Conservation (phyloP, 148 eudicot genomes). For the Simmondsia chinensis region DNA sequence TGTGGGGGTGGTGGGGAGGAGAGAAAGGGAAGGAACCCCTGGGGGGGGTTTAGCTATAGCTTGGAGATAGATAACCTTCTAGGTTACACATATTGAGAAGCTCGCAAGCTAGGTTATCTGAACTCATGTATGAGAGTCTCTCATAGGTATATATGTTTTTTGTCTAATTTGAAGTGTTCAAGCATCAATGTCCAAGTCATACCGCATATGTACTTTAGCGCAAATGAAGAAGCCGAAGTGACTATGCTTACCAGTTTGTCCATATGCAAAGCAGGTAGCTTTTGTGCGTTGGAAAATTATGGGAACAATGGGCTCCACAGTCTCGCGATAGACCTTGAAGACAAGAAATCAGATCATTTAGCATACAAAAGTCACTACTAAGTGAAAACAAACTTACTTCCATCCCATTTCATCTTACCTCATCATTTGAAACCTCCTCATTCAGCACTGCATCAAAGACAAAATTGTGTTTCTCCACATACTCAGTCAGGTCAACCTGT, state of each 20-base stretch:
- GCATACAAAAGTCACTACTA: not conserved
- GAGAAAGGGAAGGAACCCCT: too few species aligned
- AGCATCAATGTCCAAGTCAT: too few species aligned
- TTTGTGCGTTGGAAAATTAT: conserved; percentile 94
- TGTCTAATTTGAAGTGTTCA: too few species aligned
- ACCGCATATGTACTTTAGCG: too few species aligned
- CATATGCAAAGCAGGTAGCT: conserved; percentile 99
- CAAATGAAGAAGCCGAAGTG: too few species aligned
- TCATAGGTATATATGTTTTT: too few species aligned
- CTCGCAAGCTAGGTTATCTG: too few species aligned
- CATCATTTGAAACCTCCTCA: conserved; percentile 99
- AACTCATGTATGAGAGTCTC: too few species aligned
- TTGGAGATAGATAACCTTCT: too few species aligned
- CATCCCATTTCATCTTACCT: conserved; percentile 32
- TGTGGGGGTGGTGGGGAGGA: too few species aligned
- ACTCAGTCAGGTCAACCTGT: conserved; percentile 98
- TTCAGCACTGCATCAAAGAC: conserved; percentile 92
- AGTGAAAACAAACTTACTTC: not conserved
- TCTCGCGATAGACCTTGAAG: conserved; percentile 82
- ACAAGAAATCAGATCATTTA: conserved; percentile 4
- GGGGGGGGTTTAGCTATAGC: too few species aligned
- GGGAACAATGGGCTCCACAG: conserved; percentile 97
- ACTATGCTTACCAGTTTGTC: conserved; percentile 80
- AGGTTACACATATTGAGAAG: too few species aligned
- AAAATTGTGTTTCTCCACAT: conserved; percentile 91